Evolutionary conservation across 805 yeast genomes (phyloP), one percentile per base, ranked within the genome.

Genomic region (Kazachstania africana): DNA sequence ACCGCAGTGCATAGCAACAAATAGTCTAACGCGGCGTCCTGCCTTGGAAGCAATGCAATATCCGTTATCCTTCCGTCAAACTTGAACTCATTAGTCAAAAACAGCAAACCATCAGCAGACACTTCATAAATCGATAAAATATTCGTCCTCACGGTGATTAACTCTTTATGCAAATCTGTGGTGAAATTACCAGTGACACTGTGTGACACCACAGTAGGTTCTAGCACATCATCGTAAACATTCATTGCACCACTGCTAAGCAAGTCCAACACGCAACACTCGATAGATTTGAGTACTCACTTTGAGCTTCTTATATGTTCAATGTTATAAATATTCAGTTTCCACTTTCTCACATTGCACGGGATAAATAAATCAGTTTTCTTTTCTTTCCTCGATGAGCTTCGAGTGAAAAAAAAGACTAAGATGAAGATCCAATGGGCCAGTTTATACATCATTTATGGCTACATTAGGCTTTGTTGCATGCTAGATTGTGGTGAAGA

Each of bases 141-240:
- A 6, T 80, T 72, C 12, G 87, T 79, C 38, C 75, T 76, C 3
- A 78, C 84, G 4, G 80, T 70, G 12, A 83, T 58, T 45, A 87
- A 59, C 41, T 78, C 79, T 40, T 62, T 64, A 19, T 37, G 25
- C 4, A 34, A 38, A 6, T 34, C 22, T 1, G 57, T 56, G 2
- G 72, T 63, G 42, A 72, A 68, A 38, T 69, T 53, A 28, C 78
- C 70, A 6, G 71, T 60, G 16, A 75, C 40, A 28, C 78, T 65
- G 38, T 70, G 72, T n/a, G 77, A 54, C 24, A 81, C 82, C 42
- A 75, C 70, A 2, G 93, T 64, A 3, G 95, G 93, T 42, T 72
- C 79, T 29, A 80, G 65, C 42, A 84, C 65, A 51, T 80, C 84
- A 41, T 78, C 74, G 53, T 79, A 81, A 12, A 79, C 78, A 45